Percentiles rank a stretch among this genome's conserved stretches.
phyloP scores from a whole-genome alignment of 169 alveolate species.

The Plasmodium relictum region DNA sequence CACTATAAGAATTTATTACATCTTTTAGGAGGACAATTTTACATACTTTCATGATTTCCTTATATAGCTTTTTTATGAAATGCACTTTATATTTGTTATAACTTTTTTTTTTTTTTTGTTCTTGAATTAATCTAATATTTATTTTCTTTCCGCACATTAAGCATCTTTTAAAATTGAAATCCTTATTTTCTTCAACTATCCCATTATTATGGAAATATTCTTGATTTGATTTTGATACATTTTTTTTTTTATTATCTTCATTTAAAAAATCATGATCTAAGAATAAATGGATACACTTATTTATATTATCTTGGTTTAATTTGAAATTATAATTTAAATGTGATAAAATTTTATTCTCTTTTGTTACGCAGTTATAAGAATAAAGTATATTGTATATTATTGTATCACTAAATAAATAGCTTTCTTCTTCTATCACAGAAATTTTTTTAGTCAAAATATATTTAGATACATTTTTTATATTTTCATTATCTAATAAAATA shows the following conservation, averaged over 20 bases:
- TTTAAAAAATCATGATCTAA: conserved; percentile 21
- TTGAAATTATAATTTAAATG: conserved; percentile 33
- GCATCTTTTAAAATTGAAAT: conserved; percentile 13
- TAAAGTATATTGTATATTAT: conserved; percentile 53
- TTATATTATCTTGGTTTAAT: conserved; percentile 34
- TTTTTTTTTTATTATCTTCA: neutral
- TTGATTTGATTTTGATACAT: neutral
- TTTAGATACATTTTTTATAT: conserved; percentile 56
- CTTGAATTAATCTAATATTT: conserved; percentile 15
- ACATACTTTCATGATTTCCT: conserved; percentile 65
- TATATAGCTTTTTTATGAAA: conserved; percentile 55
- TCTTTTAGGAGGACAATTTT: conserved; percentile 42
- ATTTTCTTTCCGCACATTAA: conserved; percentile 45
- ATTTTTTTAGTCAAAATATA: conserved; percentile 67
- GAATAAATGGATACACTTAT: conserved; percentile 52
- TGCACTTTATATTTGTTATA: conserved; percentile 66
- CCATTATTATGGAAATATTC: neutral
- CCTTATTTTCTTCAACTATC: neutral
- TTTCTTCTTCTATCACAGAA: conserved; percentile 64
- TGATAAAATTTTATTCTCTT: conserved; percentile 24
- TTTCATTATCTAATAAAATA: conserved; percentile 56
- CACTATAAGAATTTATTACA: conserved; percentile 48
- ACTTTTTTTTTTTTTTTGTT: conserved; percentile 33
- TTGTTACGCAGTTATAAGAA: conserved; percentile 43
- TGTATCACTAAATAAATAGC: conserved; percentile 45